These are phyloP conservation scores for Encephalitozoon intestinalis DNA, from an alignment of 371 early-diverging fungal species.

Conservation along the genomic window DNA sequence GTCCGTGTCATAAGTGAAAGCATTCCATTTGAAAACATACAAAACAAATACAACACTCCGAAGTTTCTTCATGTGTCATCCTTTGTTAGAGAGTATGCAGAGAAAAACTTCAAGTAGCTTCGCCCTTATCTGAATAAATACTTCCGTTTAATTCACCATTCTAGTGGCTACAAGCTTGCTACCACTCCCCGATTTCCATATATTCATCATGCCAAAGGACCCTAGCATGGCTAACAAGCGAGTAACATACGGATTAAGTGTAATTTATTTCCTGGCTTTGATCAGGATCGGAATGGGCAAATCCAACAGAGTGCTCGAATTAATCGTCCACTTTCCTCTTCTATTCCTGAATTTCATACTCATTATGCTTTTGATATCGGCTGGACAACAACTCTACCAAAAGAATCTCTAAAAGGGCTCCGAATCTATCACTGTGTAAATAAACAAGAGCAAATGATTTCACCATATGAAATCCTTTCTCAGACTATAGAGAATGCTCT, in stretches of 20 bases:
- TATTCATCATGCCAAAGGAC: background rate
- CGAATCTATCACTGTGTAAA: background rate
- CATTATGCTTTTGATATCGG: background rate
- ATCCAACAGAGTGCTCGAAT: background rate
- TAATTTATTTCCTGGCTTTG: background rate
- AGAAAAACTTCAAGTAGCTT: constrained; percentile 35
- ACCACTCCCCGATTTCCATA: background rate
- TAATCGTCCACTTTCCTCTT: background rate
- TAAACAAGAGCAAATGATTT: background rate
- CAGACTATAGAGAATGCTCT: background rate
- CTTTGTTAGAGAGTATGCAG: constrained; percentile 34
- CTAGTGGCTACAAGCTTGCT: background rate
- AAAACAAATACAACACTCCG: constrained; percentile 36
- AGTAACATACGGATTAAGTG: background rate
- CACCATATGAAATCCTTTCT: background rate
- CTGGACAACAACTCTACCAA: background rate
- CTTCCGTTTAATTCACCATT: background rate
- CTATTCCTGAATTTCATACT: background rate
- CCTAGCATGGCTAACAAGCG: background rate
- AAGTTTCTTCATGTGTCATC: constrained; percentile 1
- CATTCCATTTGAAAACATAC: constrained; percentile 33
- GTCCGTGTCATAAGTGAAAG: constrained; percentile 7
- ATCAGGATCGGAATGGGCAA: background rate
- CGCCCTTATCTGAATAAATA: background rate
- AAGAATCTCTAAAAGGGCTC: background rate